phyloP scores from a whole-genome alignment of 768 basidiomycete genomes.

The Mycena pura region DNA sequence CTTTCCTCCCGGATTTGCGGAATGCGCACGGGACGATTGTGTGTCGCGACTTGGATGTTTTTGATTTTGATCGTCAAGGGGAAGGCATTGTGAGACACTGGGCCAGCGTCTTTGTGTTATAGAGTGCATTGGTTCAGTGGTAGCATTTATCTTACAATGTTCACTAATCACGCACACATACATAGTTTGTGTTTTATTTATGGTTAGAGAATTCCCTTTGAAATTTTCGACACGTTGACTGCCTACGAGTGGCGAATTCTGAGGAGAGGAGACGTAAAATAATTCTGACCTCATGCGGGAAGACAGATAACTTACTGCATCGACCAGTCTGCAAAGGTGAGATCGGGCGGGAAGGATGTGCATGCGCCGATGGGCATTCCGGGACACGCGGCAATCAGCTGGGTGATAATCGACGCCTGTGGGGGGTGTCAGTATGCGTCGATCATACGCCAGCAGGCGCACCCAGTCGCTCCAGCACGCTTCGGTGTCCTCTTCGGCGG shows the following conservation, averaged over 20 bases:
- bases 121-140: background rate
- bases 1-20: slow-evolving; percentile 61
- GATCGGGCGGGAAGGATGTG: background rate
- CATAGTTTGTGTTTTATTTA: too few relatives aligned
- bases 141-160: background rate
- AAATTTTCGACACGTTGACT: too few relatives aligned
- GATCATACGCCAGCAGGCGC: background rate
- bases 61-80: slow-evolving; percentile 63
- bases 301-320: slow-evolving; percentile 1
- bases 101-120: slow-evolving; percentile 11
- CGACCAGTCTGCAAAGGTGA: background rate
- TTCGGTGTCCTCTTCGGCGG: background rate
- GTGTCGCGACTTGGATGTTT: slow-evolving; percentile 68
- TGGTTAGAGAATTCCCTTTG: too few relatives aligned
- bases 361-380: background rate
- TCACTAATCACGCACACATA: background rate
- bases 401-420: background rate
- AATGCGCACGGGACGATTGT: slow-evolving; percentile 81
- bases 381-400: background rate
- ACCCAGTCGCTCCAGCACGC: slow-evolving; percentile 14
- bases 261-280: background rate
- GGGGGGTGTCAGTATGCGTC: background rate
- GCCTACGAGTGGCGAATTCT: background rate
- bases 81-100: slow-evolving; percentile 58
- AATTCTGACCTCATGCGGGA: too few relatives aligned